Conservation (phyloP, 306 rosid species). For the Fagus sylvatica region DNA sequence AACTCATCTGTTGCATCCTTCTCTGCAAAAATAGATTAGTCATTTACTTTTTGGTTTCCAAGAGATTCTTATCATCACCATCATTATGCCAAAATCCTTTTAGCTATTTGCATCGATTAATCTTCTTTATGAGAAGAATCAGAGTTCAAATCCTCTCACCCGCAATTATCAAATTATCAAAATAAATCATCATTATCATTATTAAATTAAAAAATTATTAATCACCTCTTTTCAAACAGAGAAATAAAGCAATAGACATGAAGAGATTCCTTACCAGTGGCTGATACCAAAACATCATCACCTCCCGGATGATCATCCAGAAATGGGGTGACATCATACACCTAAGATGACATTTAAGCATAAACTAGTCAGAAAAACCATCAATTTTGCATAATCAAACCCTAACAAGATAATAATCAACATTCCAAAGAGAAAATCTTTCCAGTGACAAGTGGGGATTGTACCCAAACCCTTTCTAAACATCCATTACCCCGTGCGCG, state of each 20-base stretch:
- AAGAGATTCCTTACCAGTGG: constrained; percentile 60
- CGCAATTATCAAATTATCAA: too few species aligned
- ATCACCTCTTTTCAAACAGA: neutral
- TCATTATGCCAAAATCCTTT: neutral
- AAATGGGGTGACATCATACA: constrained; percentile 81
- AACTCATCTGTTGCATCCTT: constrained; percentile 89
- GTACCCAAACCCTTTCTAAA: too few species aligned
- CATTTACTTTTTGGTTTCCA: neutral
- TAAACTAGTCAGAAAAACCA: neutral
- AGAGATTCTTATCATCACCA: neutral
- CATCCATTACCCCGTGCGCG: too few species aligned
- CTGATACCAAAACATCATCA: constrained; percentile 71
- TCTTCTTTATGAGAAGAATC: too few species aligned
- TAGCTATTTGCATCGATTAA: too few species aligned
- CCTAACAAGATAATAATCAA: too few species aligned
- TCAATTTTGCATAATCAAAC: neutral
- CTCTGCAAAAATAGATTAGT: constrained; percentile 43
- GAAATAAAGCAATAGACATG: neutral
- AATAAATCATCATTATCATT: too few species aligned
- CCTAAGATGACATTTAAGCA: constrained; percentile 44
- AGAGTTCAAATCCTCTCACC: too few species aligned
- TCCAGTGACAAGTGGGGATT: too few species aligned
- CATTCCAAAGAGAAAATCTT: too few species aligned
- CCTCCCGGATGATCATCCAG: constrained; percentile 97
- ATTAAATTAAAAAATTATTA: too few species aligned